These are phyloP conservation scores for Backusella sp. DNA, from an alignment of 192 early-diverging fungal species.

Conservation along the genomic window DNA sequence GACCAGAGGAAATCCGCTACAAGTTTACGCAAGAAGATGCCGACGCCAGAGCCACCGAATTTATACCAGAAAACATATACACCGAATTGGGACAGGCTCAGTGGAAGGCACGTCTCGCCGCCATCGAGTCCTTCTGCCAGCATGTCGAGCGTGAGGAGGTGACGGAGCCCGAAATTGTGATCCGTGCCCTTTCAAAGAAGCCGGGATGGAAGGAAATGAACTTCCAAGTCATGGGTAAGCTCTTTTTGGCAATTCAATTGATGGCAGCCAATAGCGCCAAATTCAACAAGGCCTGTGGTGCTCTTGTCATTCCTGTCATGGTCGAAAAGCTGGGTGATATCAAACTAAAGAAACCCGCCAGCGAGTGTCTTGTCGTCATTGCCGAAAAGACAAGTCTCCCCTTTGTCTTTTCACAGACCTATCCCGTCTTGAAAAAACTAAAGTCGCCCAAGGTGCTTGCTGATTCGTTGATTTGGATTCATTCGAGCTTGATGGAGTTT, in stretches of 20 bases:
- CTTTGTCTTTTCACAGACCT: conserved; percentile 78
- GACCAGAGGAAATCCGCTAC: conserved; percentile 63
- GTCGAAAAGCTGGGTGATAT: conserved; percentile 95
- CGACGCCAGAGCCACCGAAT: conserved; percentile 62
- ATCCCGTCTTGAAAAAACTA: conserved; percentile 71
- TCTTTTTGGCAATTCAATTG: conserved; percentile 73
- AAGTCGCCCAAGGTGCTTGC: conserved; percentile 92
- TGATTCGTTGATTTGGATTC: conserved; percentile 86
- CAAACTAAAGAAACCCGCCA: conserved; percentile 86
- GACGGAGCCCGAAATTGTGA: conserved; percentile 75
- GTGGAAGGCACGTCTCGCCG: conserved; percentile 90
- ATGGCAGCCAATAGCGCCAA: conserved; percentile 60
- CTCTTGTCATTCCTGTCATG: conserved; percentile 64
- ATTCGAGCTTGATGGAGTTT: conserved; percentile 85
- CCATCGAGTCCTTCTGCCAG: conserved; percentile 73
- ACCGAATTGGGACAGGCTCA: conserved; percentile 61
- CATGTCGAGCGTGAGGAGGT: conserved; percentile 57
- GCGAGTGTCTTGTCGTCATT: conserved; percentile 75
- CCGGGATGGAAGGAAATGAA: conserved; percentile 99
- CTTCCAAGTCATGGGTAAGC: conserved; percentile 83
- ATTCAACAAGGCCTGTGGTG: conserved; percentile 72
- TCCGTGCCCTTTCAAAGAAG: conserved; percentile 74
- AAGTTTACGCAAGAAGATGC: conserved; percentile 74
- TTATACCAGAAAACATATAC: conserved; percentile 59
- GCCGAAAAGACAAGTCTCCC: conserved; percentile 76